phyloP scores from a whole-genome alignment of 2,329 filamentous ascomycete species.

The Fusarium nematophilum region DNA sequence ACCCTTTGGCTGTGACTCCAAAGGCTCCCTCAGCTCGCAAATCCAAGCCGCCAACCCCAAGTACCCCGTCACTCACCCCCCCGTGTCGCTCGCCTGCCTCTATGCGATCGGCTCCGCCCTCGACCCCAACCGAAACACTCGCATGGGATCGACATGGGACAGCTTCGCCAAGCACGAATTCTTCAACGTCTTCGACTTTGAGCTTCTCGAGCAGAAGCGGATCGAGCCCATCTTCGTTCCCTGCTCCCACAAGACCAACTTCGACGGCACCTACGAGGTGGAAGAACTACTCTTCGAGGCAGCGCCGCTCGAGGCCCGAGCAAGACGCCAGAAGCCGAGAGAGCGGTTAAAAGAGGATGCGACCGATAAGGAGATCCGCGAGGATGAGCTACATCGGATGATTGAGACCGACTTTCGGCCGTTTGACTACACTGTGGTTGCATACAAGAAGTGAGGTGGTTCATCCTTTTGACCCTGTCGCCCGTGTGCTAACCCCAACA shows the following conservation, averaged over 20 bases:
- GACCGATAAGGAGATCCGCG: constrained; percentile 92
- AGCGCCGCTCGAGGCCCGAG: constrained; percentile 91
- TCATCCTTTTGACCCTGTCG: no score
- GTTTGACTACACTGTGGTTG: constrained; percentile 91
- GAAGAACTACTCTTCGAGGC: constrained; percentile 95
- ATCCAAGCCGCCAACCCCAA: constrained; percentile 86
- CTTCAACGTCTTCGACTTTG: constrained; percentile 88
- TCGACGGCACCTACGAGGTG: constrained; percentile 97
- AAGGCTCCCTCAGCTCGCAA: constrained; percentile 81
- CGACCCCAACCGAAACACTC: constrained; percentile 80
- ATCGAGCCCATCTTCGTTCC: constrained; percentile 92
- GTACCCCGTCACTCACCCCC: constrained; percentile 92
- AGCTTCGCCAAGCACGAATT: constrained; percentile 90
- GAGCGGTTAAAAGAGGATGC: constrained; percentile 94
- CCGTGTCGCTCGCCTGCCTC: constrained; percentile 87
- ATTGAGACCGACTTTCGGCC: constrained; percentile 95
- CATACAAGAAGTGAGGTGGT: constrained; percentile 76
- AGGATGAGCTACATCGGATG: constrained; percentile 92
- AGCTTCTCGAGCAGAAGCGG: constrained; percentile 83
- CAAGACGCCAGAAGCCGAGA: constrained; percentile 91
- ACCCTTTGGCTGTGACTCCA: constrained; percentile 91
- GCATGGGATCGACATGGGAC: constrained; percentile 88
- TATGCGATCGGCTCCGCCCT: constrained; percentile 88
- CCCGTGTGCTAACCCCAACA: constrained; percentile 41
- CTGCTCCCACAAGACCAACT: constrained; percentile 98